These are phyloP conservation scores for Trichosporon faecale DNA, from an alignment of 1,284 basidiomycete genomes.

Conservation along the genomic window DNA sequence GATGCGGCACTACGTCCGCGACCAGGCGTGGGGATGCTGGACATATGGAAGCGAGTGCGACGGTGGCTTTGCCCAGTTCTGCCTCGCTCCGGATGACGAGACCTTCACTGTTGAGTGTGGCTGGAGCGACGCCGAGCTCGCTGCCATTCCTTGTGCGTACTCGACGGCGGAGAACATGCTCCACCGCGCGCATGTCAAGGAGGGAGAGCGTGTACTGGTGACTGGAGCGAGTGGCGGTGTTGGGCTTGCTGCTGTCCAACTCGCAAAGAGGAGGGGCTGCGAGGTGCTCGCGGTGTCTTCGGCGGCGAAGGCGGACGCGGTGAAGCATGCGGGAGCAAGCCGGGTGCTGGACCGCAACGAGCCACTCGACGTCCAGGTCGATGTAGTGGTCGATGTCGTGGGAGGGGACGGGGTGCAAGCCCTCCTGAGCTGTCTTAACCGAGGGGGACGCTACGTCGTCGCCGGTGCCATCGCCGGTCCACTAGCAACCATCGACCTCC, in stretches of 20 bases:
- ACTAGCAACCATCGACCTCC: constrained; percentile 11
- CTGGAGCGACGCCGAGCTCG: constrained; percentile 11
- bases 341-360: constrained; percentile 5
- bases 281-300: neutral
- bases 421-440: constrained; percentile 1
- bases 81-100: constrained; percentile 11
- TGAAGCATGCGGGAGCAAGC: neutral
- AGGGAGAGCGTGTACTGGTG: neutral
- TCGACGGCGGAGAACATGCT: constrained; percentile 16
- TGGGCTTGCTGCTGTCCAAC: constrained; percentile 10
- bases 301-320: neutral
- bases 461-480: constrained; percentile 13
- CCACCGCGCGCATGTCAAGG: neutral
- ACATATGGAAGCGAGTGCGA: constrained; percentile 16
- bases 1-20: constrained; percentile 12
- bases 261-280: neutral
- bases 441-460: constrained; percentile 14
- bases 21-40: constrained; percentile 14
- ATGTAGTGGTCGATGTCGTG: constrained; percentile 13
- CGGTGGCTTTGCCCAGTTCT: constrained; percentile 15
- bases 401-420: neutral
- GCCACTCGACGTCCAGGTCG: neutral
- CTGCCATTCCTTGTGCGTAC: constrained; percentile 15
- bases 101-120: neutral
- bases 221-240: constrained; percentile 15